These are phyloP conservation scores for Fusarium tuaranense DNA, from an alignment of 2,329 filamentous ascomycete species.

Conservation along the genomic window DNA sequence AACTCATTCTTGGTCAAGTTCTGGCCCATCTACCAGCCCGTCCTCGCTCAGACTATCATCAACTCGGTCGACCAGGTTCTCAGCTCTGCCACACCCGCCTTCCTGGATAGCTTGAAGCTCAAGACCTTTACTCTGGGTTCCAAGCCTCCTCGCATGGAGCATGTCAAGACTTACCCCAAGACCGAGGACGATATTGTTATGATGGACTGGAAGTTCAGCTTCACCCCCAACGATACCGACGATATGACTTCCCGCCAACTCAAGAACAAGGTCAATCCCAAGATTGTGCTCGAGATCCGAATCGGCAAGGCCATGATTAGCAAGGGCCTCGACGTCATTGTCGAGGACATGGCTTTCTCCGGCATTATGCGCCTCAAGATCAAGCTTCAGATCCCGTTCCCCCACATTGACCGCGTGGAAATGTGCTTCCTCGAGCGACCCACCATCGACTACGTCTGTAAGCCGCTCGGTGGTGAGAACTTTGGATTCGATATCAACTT, in stretches of 20 bases:
- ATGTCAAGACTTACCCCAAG: constrained; percentile 98
- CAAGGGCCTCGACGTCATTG: constrained; percentile 96
- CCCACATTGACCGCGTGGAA: constrained; percentile 93
- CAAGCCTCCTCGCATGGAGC: constrained; percentile 95
- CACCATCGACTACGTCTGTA: constrained; percentile 96
- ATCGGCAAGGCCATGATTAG: constrained; percentile 97
- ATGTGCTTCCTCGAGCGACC: constrained; percentile 94
- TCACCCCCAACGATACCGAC: constrained; percentile 92
- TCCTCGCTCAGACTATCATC: constrained; percentile 91
- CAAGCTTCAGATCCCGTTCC: constrained; percentile 95
- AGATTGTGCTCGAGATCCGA: constrained; percentile 93
- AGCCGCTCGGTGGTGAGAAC: constrained; percentile 93
- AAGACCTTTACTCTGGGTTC: constrained; percentile 94
- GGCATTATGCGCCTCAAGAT: constrained; percentile 97
- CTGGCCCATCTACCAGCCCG: constrained; percentile 98
- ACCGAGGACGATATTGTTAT: constrained; percentile 94
- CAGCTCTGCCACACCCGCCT: constrained; percentile 89
- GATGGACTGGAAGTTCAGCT: constrained; percentile 99
- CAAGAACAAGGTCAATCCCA: constrained; percentile 96
- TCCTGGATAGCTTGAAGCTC: constrained; percentile 92
- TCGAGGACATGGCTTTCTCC: constrained; percentile 96
- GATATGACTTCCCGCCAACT: constrained; percentile 92
- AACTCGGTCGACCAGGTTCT: constrained; percentile 96
- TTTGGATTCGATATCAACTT: constrained; percentile 99
- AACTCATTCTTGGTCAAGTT: constrained; percentile 99